Evolutionary conservation across 345 rosid species (phyloP).

Genomic region (Hevea brasiliensis): DNA sequence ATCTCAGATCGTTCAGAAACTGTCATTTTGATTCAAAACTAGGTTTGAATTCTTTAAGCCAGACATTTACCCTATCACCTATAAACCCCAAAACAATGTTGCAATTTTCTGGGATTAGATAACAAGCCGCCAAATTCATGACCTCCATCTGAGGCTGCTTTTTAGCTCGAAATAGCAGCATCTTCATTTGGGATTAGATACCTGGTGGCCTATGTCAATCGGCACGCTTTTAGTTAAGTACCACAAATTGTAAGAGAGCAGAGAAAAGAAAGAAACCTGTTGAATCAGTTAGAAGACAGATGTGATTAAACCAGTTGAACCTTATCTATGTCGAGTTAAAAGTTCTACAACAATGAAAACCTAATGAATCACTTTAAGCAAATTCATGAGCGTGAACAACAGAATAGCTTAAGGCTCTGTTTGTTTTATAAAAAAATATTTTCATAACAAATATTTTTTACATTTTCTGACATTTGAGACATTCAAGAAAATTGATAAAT

Average conservation of each 20-base stretch:
- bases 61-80: slow-evolving; percentile 23
- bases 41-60: slow-evolving; percentile 31
- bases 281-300: slow-evolving; percentile 61
- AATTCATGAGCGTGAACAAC: slow-evolving; percentile 76
- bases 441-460: too few relatives aligned
- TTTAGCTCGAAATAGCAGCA: slow-evolving; percentile 58
- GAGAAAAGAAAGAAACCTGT: slow-evolving; percentile 53
- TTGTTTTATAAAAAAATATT: too few relatives aligned
- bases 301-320: slow-evolving; percentile 53
- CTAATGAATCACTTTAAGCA: slow-evolving; percentile 71
- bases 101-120: slow-evolving; percentile 92
- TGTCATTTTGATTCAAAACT: slow-evolving; percentile 25
- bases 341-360: slow-evolving; percentile 66
- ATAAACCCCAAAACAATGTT: slow-evolving; percentile 35
- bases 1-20: slow-evolving; percentile 17
- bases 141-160: slow-evolving; percentile 71
- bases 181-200: slow-evolving; percentile 65
- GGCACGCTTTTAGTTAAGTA: slow-evolving; percentile 59
- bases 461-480: too few relatives aligned
- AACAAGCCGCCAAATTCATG: slow-evolving; percentile 67
- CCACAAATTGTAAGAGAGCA: slow-evolving; percentile 56
- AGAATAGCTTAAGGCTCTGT: too few relatives aligned
- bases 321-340: slow-evolving; percentile 67
- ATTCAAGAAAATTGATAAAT: too few relatives aligned
- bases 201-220: slow-evolving; percentile 72